Evolutionary conservation across 1,284 basidiomycete genomes (phyloP), one percentile per base, ranked within the genome.

Genomic region (Cystobasidiaceae sp.): DNA sequence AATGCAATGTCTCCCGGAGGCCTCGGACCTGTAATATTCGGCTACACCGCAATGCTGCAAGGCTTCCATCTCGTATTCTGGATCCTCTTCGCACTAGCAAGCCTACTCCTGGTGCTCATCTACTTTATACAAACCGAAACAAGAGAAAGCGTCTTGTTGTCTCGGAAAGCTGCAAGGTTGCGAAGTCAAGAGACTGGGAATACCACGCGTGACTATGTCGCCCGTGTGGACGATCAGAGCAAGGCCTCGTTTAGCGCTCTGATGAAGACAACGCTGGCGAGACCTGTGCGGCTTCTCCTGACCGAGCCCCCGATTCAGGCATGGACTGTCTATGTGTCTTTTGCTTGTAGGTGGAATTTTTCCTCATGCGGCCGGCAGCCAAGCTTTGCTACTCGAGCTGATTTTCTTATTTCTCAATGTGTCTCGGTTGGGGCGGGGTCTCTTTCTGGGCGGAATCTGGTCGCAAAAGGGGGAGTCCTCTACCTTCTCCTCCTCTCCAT

Each of bases 61-160:
- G 56, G 55, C 19, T 56, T 59, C 21, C 44, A 34, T 11, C 17
- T 25, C 0, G 43, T 43, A 11, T n/a, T 51, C 25, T 67, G 65
- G 58, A 25, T 67, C 21, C 43, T 51, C 9, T 64, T 64, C 41
- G 62, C 43, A 7, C 6, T 85, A 65, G 83, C 84, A 2, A 84
- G 80, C 4, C 74, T 73, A 3, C 82, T 82, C 71, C 81, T 80
- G 3, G 5, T 64, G 19, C 43, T 67, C 37, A 33, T 72, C 52
- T 41, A 69, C 46, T 68, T 72, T 44, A 68, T 69, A 2, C 55
- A 21, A 21, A 30, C 59, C 6, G 71, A 73, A 46, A 74, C 71
- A 3, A 66, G 71, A 4, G 72, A 64, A 1, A 59, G 59, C 4
- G 72, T 74, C 25, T 51, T 74, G 17, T 68, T 73, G n/a, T 69